Base-by-base conservation (phyloP, 371 early-diverging fungal species). In the Apophysomyces sp. region DNA sequence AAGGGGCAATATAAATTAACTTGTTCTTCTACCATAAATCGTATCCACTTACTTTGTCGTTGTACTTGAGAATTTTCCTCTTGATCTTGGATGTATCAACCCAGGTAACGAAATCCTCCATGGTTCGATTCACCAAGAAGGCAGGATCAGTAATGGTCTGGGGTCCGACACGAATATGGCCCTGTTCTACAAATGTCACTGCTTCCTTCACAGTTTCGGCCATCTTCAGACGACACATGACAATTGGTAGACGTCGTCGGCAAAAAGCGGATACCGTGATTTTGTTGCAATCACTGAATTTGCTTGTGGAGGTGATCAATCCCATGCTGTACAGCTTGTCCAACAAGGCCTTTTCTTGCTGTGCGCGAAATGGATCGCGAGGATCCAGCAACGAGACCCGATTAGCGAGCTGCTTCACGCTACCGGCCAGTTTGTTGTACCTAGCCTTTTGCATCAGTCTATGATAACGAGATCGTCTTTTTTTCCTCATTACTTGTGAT, bases 51-150 rank as follows among this genome's bases (percentile, higher is more conserved):
- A 95, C 92, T 87, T 94, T 94, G 84, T 95, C 97, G 80, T 95
- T 94, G 85, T 95, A 97, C 74, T 96, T 97, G 76, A 94, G 87
- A 68, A 99, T 96, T 92, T 98, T 98, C 71, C 93, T 84, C 86
- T 96, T 98, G 73, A 99, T 97, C 87, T 95, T 96, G 66, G 96
- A 96, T 27, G 94, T 91, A 69, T 99, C 97, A 11, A 94, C 96
- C 99, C 99, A 99, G 4, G 98, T 96, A 5, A 99, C 93, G 84
- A 92, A 99, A 80, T 99, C 99, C 73, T 99, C 99, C 93, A 98
- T 93, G 44, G 89, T 91, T 31, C 95, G 80, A 63, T 66, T 77
- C 7, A 98, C 96, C 57, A 98, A 69, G 63, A 88, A 98, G 1
- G 97, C 96, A 8, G 97, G 95, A 64, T 98, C 98, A 4, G 89